Percentiles rank a stretch among this genome's conserved stretches.
These are phyloP conservation scores for Euphorbia lathyris DNA, from an alignment of 345 rosid genomes.

Conservation along the genomic window DNA sequence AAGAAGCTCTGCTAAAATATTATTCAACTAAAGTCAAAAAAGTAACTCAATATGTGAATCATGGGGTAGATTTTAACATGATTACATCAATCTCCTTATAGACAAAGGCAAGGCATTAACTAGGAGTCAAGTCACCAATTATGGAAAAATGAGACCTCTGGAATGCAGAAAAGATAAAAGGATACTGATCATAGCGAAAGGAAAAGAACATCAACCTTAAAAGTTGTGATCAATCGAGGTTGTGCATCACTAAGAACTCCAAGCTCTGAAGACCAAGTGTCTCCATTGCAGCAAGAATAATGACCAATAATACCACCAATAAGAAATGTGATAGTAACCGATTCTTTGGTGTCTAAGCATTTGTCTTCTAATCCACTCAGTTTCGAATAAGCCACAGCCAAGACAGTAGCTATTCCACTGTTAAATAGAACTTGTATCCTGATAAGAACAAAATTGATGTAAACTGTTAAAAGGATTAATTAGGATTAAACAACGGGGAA, in stretches of 20 bases:
- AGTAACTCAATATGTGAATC: not conserved
- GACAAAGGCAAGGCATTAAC: not conserved
- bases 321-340: conserved; percentile 48
- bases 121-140: not conserved
- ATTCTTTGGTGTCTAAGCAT: conserved; percentile 70
- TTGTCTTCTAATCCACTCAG: conserved; percentile 63
- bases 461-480: conserved; percentile 11
- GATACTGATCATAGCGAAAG: not conserved
- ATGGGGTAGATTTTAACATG: not conserved
- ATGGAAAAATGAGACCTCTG: not conserved
- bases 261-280: conserved; percentile 98
- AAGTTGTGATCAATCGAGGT: conserved; percentile 84
- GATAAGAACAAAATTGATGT: conserved; percentile 28
- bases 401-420: conserved; percentile 61
- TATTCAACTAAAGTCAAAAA: not conserved
- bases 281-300: conserved; percentile 85
- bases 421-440: conserved; percentile 90
- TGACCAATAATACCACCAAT: conserved; percentile 92
- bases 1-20: not conserved
- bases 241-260: conserved; percentile 88
- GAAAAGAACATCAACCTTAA: conserved; percentile 55
- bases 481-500: not conserved
- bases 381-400: conserved; percentile 49
- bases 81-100: not conserved
- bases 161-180: not conserved